Conservation (phyloP, 2,329 filamentous ascomycete species). For the Microsporum ferrugineum region DNA sequence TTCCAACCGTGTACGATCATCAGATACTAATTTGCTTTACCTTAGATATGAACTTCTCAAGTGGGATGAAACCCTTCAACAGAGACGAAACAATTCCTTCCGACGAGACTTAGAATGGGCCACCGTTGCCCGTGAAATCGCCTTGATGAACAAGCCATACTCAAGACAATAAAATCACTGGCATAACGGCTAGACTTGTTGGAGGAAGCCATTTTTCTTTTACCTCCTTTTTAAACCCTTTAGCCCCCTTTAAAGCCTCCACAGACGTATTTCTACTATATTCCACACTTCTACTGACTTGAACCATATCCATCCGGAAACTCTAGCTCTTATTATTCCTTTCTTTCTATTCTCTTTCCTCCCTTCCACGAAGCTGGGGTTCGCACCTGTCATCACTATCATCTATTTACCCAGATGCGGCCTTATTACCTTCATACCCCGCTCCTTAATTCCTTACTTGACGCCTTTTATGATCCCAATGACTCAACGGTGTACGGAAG, state of each 20-base stretch:
- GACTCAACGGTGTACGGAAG: not conserved
- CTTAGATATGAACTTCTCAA: constrained; percentile 70
- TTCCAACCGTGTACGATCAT: not conserved
- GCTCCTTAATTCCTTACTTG: not conserved
- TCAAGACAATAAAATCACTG: constrained; percentile 21
- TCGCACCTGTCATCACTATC: not conserved
- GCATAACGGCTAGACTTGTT: not conserved
- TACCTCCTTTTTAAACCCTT: not conserved
- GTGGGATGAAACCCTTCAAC: constrained; percentile 72
- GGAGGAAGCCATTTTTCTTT: not conserved
- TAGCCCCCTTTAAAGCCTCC: not conserved
- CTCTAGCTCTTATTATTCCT: not conserved
- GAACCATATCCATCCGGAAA: not conserved
- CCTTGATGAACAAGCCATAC: constrained; percentile 92
- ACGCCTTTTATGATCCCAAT: not conserved
- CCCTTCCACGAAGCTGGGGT: not conserved
- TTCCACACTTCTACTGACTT: not conserved
- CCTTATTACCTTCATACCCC: not conserved
- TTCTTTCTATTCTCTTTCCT: not conserved
- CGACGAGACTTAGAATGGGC: constrained; percentile 84
- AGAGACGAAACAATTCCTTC: constrained; percentile 42
- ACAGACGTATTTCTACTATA: not conserved
- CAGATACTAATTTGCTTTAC: not conserved
- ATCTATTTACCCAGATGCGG: not conserved
- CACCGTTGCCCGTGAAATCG: constrained; percentile 78